Evolutionary conservation across 2,329 filamentous ascomycete genomes (phyloP), one percentile per base, ranked within the genome.

Genomic region (Monilinia aucupariae): DNA sequence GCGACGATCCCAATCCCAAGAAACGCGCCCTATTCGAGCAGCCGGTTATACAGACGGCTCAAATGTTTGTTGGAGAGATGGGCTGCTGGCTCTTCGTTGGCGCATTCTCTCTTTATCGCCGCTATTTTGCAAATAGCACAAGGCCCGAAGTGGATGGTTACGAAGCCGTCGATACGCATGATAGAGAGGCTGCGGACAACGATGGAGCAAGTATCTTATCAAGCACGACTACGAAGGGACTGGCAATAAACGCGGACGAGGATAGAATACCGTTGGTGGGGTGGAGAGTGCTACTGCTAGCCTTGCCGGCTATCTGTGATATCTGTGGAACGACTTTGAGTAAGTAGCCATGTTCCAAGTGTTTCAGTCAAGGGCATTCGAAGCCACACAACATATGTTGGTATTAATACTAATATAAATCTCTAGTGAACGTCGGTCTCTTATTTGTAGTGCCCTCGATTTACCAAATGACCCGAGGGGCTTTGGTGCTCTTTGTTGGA

Each of bases 61-160:
- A 97, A 76, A 99, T 99, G 94, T 99, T 99, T 75, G 83, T 97
- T 66, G 94, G 94, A 62, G 94, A 99, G 76, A 89, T 91, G 82
- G 93, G 92, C 67, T 96, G 92, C 79, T 99, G 93, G 92, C 82
- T 97, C 17, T 91, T 99, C 60, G 83, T 97, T 50, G 86, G 88
- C 27, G 71, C 83, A 56, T 86, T 89, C 73, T 80, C 83, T 27
- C 77, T 93, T 2, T 90, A 89, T 76, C 80, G 81, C 55, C 83
- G 82, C 66, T 83, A 83, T 70, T 70, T 77, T 52, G 76, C 78
- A 51, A 79, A 76, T 68, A 76, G 69, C 68, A 76, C 61, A 69
- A 80, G 72, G 62, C 77, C 71, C 64, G 79, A 64, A 45, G 76
- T 77, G 58, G 86, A 85, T 50, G 78, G 78, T 52, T 96, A 96